Evolutionary conservation across 1,284 basidiomycete species (phyloP).

Genomic region (Pseudozyma tsukubaensis): DNA sequence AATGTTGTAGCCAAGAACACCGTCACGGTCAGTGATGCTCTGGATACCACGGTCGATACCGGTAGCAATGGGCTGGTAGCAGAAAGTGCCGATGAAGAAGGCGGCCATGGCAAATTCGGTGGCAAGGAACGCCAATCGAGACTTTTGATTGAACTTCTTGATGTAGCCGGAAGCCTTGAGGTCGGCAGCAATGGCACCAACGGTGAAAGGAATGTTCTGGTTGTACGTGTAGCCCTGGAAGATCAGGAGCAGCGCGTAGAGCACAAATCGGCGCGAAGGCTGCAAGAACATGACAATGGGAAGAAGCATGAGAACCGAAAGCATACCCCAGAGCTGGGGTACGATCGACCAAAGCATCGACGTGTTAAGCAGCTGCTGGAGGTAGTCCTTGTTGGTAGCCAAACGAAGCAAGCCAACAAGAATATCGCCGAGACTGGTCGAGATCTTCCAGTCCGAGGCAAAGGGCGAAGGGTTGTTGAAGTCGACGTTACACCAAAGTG

Average conservation of each 20-base stretch:
- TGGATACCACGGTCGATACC: slow-evolving; percentile 65
- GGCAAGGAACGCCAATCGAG: slow-evolving; percentile 66
- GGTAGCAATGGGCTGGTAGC: slow-evolving; percentile 66
- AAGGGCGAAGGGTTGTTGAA: slow-evolving; percentile 42
- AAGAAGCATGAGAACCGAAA: slow-evolving; percentile 69
- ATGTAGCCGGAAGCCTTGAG: slow-evolving; percentile 69
- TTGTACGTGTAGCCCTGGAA: slow-evolving; percentile 37
- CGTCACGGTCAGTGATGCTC: slow-evolving; percentile 66
- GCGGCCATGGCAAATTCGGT: slow-evolving; percentile 67
- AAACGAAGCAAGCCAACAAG: slow-evolving; percentile 68
- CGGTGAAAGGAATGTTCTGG: slow-evolving; percentile 62
- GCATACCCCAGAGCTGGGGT: slow-evolving; percentile 70
- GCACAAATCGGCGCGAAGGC: slow-evolving; percentile 66
- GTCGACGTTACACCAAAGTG: slow-evolving; percentile 69
- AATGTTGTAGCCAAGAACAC: slow-evolving; percentile 66
- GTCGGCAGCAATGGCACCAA: slow-evolving; percentile 69
- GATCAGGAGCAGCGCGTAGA: slow-evolving; percentile 62
- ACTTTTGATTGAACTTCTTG: slow-evolving; percentile 69
- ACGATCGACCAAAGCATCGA: slow-evolving; percentile 70
- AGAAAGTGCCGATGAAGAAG: slow-evolving; percentile 66
- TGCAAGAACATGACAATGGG: slow-evolving; percentile 68
- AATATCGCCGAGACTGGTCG: slow-evolving; percentile 65
- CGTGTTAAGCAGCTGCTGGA: slow-evolving; percentile 69
- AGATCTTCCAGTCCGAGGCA: slow-evolving; percentile 35
- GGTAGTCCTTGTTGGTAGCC: slow-evolving; percentile 69